Conservation (phyloP, 2,329 filamentous ascomycete species). For the Colletotrichum sp. region DNA sequence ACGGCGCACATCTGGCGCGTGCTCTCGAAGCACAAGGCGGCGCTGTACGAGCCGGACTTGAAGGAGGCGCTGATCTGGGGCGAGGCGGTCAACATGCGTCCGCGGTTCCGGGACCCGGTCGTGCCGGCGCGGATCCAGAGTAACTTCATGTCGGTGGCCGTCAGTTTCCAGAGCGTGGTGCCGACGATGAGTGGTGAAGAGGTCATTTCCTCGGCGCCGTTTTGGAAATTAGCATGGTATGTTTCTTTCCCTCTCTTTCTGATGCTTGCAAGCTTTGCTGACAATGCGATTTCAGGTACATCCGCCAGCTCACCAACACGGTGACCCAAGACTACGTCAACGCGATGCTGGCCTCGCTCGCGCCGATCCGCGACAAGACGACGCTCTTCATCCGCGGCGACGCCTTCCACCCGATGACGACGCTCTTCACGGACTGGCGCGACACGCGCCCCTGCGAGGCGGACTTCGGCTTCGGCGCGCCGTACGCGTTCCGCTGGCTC, state of each 20-base stretch:
- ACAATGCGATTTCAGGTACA: slow-evolving; percentile 16
- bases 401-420: slow-evolving; percentile 37
- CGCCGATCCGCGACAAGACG: slow-evolving; percentile 40
- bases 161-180: slow-evolving; percentile 28
- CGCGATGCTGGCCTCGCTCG: slow-evolving; percentile 32
- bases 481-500: slow-evolving; percentile 34
- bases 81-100: slow-evolving; percentile 44
- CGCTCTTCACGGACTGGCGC: slow-evolving; percentile 40
- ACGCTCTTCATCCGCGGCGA: slow-evolving; percentile 36
- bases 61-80: slow-evolving; percentile 32
- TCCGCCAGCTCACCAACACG: slow-evolving; percentile 34
- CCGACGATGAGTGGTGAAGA: slow-evolving; percentile 33
- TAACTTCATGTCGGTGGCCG: slow-evolving; percentile 35
- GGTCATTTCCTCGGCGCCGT: slow-evolving; percentile 37
- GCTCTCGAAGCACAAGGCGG: slow-evolving; percentile 37
- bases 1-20: slow-evolving; percentile 45
- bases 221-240: slow-evolving; percentile 38
- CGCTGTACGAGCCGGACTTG: slow-evolving; percentile 36
- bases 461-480: slow-evolving; percentile 41
- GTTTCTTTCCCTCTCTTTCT: not conserved
- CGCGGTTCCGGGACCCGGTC: slow-evolving; percentile 36
- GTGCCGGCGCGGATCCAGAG: slow-evolving; percentile 37
- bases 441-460: slow-evolving; percentile 29
- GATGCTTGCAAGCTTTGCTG: accelerated
- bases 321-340: slow-evolving; percentile 35